phyloP scores from a whole-genome alignment of 768 basidiomycete species.

The Lyophyllum decastes region DNA sequence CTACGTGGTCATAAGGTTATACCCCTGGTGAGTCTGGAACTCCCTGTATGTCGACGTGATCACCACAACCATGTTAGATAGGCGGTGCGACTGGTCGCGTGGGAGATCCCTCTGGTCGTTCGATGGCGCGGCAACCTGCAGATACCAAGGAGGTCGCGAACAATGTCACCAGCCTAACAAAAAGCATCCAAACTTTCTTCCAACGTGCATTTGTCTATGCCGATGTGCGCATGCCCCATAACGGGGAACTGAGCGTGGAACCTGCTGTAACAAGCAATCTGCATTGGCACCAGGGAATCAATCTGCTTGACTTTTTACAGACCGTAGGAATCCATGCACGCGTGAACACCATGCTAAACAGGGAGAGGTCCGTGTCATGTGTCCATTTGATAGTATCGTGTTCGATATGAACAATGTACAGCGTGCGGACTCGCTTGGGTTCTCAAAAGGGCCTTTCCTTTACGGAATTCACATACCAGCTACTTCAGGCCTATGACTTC shows the following conservation, averaged over 20 bases:
- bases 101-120: slow-evolving; percentile 93
- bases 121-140: slow-evolving; percentile 75
- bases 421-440: slow-evolving; percentile 79
- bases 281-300: slow-evolving; percentile 75
- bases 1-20: slow-evolving; percentile 81
- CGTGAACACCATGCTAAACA: slow-evolving; percentile 86
- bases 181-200: slow-evolving; percentile 76
- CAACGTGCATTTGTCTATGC: slow-evolving; percentile 64
- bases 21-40: slow-evolving; percentile 66
- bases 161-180: slow-evolving; percentile 67
- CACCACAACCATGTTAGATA: slow-evolving; percentile 54
- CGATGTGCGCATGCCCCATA: slow-evolving; percentile 27
- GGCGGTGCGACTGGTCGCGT: slow-evolving; percentile 96
- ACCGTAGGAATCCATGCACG: slow-evolving; percentile 77
- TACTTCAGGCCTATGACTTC: slow-evolving; percentile 97
- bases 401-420: too few relatives aligned
- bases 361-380: slow-evolving; percentile 83
- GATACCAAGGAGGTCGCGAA: slow-evolving; percentile 55
- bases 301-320: slow-evolving; percentile 82
- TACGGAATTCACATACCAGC: slow-evolving; percentile 97
- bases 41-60: not conserved
- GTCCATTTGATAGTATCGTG: too few relatives aligned
- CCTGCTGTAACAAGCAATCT: slow-evolving; percentile 48
- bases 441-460: slow-evolving; percentile 93
- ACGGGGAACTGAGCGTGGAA: slow-evolving; percentile 19